A percentile compares a stretch with the other conserved stretches of the same genome.
Evolutionary conservation across 1,284 basidiomycete species (phyloP).

Genomic region (Prillingera fragicola): DNA sequence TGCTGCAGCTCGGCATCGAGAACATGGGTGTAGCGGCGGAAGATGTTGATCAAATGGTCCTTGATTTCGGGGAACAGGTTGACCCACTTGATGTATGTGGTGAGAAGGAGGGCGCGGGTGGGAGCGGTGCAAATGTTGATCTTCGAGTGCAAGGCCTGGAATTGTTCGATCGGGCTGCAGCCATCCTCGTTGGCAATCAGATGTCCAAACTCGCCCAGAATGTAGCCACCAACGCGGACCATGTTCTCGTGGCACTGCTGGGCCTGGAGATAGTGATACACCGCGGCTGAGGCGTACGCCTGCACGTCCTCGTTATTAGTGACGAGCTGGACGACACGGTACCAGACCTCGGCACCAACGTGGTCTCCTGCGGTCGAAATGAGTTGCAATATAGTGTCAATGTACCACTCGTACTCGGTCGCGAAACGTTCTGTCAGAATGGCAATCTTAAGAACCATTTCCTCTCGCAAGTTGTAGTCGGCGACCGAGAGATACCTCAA

Average conservation of each 20-base stretch:
- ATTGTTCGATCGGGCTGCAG: constrained; percentile 90
- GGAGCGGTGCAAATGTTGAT: constrained; percentile 90
- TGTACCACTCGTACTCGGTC: constrained; percentile 87
- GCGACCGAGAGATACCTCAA: constrained; percentile 87
- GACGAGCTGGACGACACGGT: constrained; percentile 95
- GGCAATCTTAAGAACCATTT: constrained; percentile 98
- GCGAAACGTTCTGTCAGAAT: constrained; percentile 98
- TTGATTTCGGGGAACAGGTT: constrained; percentile 99
- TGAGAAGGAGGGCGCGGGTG: constrained; percentile 85
- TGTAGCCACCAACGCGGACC: constrained; percentile 96
- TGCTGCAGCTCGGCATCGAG: constrained; percentile 98
- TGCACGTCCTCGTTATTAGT: constrained; percentile 97
- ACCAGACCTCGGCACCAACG: constrained; percentile 99
- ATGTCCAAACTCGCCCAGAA: constrained; percentile 90
- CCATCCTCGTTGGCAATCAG: constrained; percentile 91
- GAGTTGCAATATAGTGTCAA: constrained; percentile 90
- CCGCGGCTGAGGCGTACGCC: constrained; percentile 88
- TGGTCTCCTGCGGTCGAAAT: constrained; percentile 96
- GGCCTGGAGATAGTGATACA: constrained; percentile 81
- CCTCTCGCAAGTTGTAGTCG: constrained; percentile 91
- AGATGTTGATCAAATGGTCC: constrained; percentile 84
- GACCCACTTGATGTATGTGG: constrained; percentile 92
- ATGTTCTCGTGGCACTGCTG: constrained; percentile 93
- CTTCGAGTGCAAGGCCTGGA: constrained; percentile 88
- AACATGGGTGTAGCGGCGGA: constrained; percentile 95